Evolutionary conservation across 352 stramenopile genomes (phyloP).

Genomic region (Phytophthora uliginosa): DNA sequence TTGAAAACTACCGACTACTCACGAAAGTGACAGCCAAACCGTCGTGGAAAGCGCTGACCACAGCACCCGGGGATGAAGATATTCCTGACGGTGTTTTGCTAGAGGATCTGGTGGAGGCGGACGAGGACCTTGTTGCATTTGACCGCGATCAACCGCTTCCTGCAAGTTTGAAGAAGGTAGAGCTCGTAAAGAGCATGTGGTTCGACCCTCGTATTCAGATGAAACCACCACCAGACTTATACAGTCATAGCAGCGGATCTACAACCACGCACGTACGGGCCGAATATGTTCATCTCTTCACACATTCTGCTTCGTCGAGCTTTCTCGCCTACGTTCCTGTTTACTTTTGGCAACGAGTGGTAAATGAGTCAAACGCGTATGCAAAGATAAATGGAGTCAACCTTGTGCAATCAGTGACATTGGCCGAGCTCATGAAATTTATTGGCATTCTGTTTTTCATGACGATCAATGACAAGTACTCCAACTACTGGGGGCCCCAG

Average conservation of each 20-base stretch:
- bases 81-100: background rate
- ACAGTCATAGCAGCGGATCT: background rate
- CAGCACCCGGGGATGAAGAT: background rate
- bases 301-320: constrained; percentile 14
- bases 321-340: constrained; percentile 10
- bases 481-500: constrained; percentile 39
- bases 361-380: constrained; percentile 9
- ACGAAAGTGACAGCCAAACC: background rate
- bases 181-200: constrained; percentile 7
- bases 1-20: constrained; percentile 1
- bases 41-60: background rate
- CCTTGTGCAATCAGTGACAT: constrained; percentile 10
- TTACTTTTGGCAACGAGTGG: constrained; percentile 8
- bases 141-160: background rate
- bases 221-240: background rate
- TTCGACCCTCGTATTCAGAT: constrained; percentile 8
- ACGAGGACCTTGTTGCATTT: background rate
- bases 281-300: constrained; percentile 9
- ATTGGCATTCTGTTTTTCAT: constrained; percentile 43
- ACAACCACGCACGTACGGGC: background rate
- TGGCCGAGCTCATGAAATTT: constrained; percentile 40
- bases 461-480: constrained; percentile 25
- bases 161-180: constrained; percentile 1
- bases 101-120: background rate
- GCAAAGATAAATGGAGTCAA: constrained; percentile 1